Evolutionary conservation across 192 early-diverging fungal genomes (phyloP).

Genomic region (Coemansia sp.): DNA sequence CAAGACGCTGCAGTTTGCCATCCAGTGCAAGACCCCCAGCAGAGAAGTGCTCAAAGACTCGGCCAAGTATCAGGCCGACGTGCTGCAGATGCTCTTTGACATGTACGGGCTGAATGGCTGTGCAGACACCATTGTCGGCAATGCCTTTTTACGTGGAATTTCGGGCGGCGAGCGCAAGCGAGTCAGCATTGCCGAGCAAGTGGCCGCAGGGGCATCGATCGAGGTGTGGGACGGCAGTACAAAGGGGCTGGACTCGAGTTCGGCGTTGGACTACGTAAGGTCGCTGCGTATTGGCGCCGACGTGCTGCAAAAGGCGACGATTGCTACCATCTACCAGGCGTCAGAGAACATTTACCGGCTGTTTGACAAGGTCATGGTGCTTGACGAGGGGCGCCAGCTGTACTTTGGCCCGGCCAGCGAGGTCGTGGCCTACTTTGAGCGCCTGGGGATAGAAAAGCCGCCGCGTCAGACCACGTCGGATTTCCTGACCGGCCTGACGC

Average conservation of each 20-base stretch:
- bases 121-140: constrained; percentile 57
- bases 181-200: constrained; percentile 71
- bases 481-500: constrained; percentile 60
- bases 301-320: constrained; percentile 57
- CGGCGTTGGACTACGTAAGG: constrained; percentile 72
- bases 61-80: constrained; percentile 42
- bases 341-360: constrained; percentile 61
- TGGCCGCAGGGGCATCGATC: constrained; percentile 56
- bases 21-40: constrained; percentile 66
- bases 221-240: constrained; percentile 69
- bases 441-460: constrained; percentile 51
- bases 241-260: constrained; percentile 73
- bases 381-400: constrained; percentile 49
- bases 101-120: constrained; percentile 50
- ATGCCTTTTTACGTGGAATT: constrained; percentile 70
- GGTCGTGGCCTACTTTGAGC: constrained; percentile 49
- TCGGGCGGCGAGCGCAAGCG: constrained; percentile 78
- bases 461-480: constrained; percentile 55
- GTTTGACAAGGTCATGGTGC: constrained; percentile 53
- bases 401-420: constrained; percentile 51
- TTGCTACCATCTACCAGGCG: constrained; percentile 68
- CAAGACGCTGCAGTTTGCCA: constrained; percentile 71
- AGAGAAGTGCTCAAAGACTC: constrained; percentile 67
- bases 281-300: constrained; percentile 69
- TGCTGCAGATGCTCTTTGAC: constrained; percentile 51